Percentiles rank a stretch among this genome's conserved stretches.
Evolutionary conservation across 148 eudicot genomes (phyloP).

Genomic region (Diospyros kaki): DNA sequence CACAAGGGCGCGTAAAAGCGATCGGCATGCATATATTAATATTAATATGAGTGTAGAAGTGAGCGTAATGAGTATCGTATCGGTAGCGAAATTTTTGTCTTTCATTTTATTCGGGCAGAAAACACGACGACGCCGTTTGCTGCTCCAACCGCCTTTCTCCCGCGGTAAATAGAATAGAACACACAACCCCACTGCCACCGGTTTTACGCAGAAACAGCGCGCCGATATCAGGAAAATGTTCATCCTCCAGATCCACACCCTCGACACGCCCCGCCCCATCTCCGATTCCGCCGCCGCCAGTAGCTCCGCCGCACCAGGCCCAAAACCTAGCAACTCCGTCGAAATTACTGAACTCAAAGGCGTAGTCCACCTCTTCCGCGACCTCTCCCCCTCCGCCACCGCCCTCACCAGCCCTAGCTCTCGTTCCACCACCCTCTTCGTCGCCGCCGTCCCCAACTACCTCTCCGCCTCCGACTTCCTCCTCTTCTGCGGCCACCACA

Average conservation of each 20-base stretch:
- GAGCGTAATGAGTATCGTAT: too few species aligned
- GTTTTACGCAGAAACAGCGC: too few species aligned
- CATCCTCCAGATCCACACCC: constrained; percentile 61
- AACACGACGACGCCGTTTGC: too few species aligned
- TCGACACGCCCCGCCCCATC: constrained; percentile 51
- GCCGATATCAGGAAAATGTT: constrained; percentile 35
- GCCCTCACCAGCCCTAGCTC: constrained; percentile 29
- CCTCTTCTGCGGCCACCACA: constrained; percentile 50
- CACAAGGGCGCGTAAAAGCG: too few species aligned
- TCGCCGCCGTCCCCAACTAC: constrained; percentile 86
- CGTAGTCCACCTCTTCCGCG: constrained; percentile 66
- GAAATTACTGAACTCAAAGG: constrained; percentile 54
- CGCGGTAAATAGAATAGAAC: too few species aligned
- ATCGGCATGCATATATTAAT: too few species aligned
- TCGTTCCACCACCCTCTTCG: constrained; percentile 48
- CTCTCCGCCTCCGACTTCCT: constrained; percentile 66
- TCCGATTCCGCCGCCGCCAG: constrained; percentile 18
- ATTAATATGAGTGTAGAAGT: too few species aligned
- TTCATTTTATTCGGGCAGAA: too few species aligned
- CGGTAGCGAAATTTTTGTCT: too few species aligned
- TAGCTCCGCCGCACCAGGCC: constrained; percentile 24
- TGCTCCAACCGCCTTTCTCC: too few species aligned
- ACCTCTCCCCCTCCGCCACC: constrained; percentile 26
- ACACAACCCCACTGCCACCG: too few species aligned
- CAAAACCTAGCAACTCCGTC: constrained; percentile 24